Evolutionary conservation across 169 alveolate genomes (phyloP), one percentile per base, ranked within the genome.

Genomic region (Haemoproteus tartakovskyi): DNA sequence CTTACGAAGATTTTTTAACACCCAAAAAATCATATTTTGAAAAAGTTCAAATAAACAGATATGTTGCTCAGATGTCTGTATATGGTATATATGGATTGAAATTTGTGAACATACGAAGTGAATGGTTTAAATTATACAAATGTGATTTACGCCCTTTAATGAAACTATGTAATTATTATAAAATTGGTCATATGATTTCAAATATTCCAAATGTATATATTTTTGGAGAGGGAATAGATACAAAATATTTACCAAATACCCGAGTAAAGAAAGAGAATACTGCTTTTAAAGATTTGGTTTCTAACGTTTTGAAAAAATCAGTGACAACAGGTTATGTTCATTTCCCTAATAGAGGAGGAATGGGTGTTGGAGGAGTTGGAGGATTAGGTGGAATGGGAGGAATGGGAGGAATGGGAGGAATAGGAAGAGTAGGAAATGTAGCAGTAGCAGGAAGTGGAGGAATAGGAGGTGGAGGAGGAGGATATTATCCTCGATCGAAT

Each of bases 1-100:
- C 82, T 8, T 64, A 64, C 40, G 82, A 64, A 38, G 82, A 64
- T 64, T 64, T 64, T 46, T 40, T 64, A 22, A 64, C 33, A 54
- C 16, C 54, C 6, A 64, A 46, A 54, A 41, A 64, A 50, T 24
- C 43, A 11, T 64, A 52, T 26, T 36, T 64, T 41, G 60, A 64
- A 64, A 64, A 64, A 45, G 57, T 52, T 19, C 57, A 52, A 16
- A 57, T 52, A 24, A 14, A 22, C 12, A 64, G 54, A 43, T 52
- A 24, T n/a, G 60, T 52, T 2, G 40, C 21, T 30, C 52, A 52
- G 0, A 21, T 64, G 21, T 50, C 82, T 26, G 70, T 52, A 37
- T 59, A 64, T 64, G 82, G 82, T n/a, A 64, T 64, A 43, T 64
- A 64, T 40, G 82, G 82, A 30, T 52, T 64, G 21, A 64, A 64